phyloP scores from a whole-genome alignment of 306 rosid species.

The Myrica gale region DNA sequence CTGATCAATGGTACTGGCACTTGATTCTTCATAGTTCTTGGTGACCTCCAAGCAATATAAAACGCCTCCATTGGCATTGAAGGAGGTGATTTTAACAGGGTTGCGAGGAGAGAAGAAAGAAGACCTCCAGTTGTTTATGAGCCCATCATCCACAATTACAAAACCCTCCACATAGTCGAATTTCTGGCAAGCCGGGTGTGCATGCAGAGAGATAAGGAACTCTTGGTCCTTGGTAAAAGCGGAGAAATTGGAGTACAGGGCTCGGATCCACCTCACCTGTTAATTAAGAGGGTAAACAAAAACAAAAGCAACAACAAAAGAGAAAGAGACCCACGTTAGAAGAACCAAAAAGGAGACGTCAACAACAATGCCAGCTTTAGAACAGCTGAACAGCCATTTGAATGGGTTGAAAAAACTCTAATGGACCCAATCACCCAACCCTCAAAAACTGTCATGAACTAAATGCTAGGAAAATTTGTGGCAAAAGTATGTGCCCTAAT shows the following conservation, averaged over 20 bases:
- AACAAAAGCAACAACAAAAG: conserved; percentile 3
- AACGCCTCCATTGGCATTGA: conserved; percentile 65
- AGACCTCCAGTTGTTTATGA: conserved; percentile 91
- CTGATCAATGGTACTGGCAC: conserved; percentile 60
- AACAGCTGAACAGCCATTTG: conserved; percentile 34
- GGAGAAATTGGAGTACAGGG: conserved; percentile 71
- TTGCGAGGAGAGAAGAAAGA: conserved; percentile 82
- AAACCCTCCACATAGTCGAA: conserved; percentile 96
- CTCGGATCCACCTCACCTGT: conserved; percentile 95
- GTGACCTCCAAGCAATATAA: conserved; percentile 94
- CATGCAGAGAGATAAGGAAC: conserved; percentile 79
- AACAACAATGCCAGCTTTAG: conserved; percentile 51
- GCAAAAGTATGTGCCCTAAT: conserved; percentile 32
- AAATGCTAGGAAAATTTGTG: conserved; percentile 22
- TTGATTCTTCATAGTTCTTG: conserved; percentile 59
- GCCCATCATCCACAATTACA: conserved; percentile 88
- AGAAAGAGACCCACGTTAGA: conserved; percentile 14
- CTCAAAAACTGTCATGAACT: conserved; percentile 29
- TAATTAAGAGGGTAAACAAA: conserved; percentile 7
- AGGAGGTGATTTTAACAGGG: conserved; percentile 72
- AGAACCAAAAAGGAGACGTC: conserved; percentile 22
- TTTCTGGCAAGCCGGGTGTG: conserved; percentile 43
- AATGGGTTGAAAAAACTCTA: conserved; percentile 23
- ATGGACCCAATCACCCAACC: conserved; percentile 34
- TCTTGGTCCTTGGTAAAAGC: conserved; percentile 75